Percentiles rank a stretch among this genome's conserved stretches.
These are phyloP conservation scores for Chrysosporium queenslandicum DNA, from an alignment of 2,329 filamentous ascomycete genomes.

Conservation along the genomic window DNA sequence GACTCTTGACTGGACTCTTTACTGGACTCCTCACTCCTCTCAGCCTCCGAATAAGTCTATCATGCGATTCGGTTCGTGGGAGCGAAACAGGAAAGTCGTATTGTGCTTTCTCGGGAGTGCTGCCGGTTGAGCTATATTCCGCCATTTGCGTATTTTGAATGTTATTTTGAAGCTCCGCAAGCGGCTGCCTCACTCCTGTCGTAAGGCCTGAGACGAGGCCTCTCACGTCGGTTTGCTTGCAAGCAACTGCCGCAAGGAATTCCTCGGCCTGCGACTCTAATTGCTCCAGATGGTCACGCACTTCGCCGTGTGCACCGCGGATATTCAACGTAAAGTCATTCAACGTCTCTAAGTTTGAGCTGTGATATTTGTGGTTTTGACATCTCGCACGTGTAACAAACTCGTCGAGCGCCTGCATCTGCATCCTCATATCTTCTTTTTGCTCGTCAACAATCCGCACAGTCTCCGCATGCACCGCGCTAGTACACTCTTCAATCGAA, in stretches of 20 bases:
- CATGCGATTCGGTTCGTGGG: conserved; percentile 61
- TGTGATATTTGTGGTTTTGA: conserved; percentile 70
- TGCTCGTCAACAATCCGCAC: conserved; percentile 83
- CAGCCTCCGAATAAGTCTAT: conserved; percentile 46
- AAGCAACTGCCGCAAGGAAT: conserved; percentile 58
- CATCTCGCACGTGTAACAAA: conserved; percentile 74
- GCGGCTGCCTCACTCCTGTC: conserved; percentile 54
- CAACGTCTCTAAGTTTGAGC: conserved; percentile 58
- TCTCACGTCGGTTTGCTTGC: conserved; percentile 49
- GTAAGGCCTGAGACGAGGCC: conserved; percentile 53
- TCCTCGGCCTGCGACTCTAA: conserved; percentile 58
- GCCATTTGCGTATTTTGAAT: conserved; percentile 55
- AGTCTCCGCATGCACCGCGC: conserved; percentile 82
- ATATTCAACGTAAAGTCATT: conserved; percentile 56
- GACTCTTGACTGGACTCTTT: conserved; percentile 20
- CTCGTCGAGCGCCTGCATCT: conserved; percentile 82
- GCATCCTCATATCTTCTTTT: conserved; percentile 72
- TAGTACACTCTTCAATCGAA: conserved; percentile 73
- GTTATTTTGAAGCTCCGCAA: conserved; percentile 60
- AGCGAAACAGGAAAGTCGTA: conserved; percentile 74
- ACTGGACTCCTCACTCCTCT: conserved; percentile 31
- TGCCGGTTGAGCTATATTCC: conserved; percentile 76
- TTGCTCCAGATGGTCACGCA: conserved; percentile 59
- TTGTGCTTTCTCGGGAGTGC: conserved; percentile 68
- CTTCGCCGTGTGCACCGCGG: conserved; percentile 60